Conservation (phyloP, 345 rosid species). For the Triadica sebifera region DNA sequence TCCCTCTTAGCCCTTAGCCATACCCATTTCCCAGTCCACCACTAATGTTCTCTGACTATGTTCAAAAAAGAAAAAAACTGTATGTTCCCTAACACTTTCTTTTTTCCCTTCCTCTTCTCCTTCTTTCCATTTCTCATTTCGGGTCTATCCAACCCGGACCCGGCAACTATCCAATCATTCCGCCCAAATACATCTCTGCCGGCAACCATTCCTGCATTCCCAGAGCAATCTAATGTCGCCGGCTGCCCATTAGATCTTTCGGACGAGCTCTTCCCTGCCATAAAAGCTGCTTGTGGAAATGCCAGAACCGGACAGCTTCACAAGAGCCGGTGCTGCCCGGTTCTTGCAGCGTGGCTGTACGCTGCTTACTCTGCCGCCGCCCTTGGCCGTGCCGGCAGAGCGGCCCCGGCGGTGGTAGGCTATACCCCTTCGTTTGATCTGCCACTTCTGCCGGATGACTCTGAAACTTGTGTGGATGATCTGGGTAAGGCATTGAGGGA, state of each 20-base stretch:
- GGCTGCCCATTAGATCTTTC: slow-evolving; percentile 74
- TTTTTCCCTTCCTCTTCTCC: slow-evolving; percentile 23
- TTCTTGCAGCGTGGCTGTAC: slow-evolving; percentile 85
- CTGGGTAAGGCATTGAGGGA: slow-evolving; percentile 61
- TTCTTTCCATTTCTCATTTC: slow-evolving; percentile 11
- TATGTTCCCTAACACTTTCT: slow-evolving; percentile 10
- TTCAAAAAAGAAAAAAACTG: too few relatives aligned
- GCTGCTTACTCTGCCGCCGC: slow-evolving; percentile 80
- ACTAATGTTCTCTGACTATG: slow-evolving; percentile 17
- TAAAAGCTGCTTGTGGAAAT: slow-evolving; percentile 56
- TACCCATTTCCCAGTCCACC: slow-evolving; percentile 13
- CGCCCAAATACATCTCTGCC: slow-evolving; percentile 47
- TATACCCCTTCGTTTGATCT: slow-evolving; percentile 44
- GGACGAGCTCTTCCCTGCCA: slow-evolving; percentile 56
- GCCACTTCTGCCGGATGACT: slow-evolving; percentile 90
- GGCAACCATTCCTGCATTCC: slow-evolving; percentile 88
- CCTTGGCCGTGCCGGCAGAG: slow-evolving; percentile 32
- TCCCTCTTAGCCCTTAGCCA: not conserved
- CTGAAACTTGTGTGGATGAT: slow-evolving; percentile 88
- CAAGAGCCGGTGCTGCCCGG: slow-evolving; percentile 77
- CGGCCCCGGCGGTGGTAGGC: slow-evolving; percentile 11
- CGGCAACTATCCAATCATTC: slow-evolving; percentile 47
- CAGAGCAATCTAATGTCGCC: slow-evolving; percentile 69
- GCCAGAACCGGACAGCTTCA: slow-evolving; percentile 37
- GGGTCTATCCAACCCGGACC: slow-evolving; percentile 40